phyloP scores from a whole-genome alignment of 2,329 filamentous ascomycete species.

The Trichoderma brevicompactum region DNA sequence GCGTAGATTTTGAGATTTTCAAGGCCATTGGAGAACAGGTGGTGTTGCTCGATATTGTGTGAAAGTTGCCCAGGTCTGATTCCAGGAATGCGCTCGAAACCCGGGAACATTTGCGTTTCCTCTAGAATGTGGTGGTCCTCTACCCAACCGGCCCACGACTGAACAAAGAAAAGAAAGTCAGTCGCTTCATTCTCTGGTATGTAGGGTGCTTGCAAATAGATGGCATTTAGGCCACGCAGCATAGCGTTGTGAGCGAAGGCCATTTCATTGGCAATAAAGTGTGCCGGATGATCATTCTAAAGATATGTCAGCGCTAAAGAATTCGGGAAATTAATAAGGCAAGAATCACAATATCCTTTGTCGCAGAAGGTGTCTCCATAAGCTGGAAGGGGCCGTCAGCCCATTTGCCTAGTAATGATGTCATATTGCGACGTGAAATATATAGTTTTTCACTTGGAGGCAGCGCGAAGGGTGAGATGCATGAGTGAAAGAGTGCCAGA shows the following conservation, averaged over 20 bases:
- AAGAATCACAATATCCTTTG: neutral
- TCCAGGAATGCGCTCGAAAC: neutral
- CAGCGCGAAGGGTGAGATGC: neutral
- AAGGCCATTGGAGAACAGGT: neutral
- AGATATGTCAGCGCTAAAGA: neutral
- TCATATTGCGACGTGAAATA: neutral
- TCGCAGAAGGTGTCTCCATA: neutral
- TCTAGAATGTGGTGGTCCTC: neutral
- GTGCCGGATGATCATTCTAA: neutral
- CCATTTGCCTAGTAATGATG: neutral
- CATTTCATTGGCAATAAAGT: neutral
- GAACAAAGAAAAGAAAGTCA: neutral
- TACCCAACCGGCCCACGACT: neutral
- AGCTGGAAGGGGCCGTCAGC: neutral
- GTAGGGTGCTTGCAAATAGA: neutral
- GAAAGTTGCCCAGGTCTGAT: neutral
- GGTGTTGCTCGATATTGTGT: neutral
- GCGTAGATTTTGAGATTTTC: neutral
- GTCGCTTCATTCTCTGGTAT: neutral
- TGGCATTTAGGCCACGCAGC: neutral
- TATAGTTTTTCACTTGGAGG: no score
- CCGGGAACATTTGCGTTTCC: neutral
- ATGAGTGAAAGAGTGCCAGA: neutral
- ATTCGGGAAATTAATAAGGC: neutral
- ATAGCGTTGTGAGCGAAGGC: neutral